Percentiles rank a stretch among this genome's conserved stretches.
Conservation (phyloP, 176 grass and related monocot species). For the Zoysia japonica region DNA sequence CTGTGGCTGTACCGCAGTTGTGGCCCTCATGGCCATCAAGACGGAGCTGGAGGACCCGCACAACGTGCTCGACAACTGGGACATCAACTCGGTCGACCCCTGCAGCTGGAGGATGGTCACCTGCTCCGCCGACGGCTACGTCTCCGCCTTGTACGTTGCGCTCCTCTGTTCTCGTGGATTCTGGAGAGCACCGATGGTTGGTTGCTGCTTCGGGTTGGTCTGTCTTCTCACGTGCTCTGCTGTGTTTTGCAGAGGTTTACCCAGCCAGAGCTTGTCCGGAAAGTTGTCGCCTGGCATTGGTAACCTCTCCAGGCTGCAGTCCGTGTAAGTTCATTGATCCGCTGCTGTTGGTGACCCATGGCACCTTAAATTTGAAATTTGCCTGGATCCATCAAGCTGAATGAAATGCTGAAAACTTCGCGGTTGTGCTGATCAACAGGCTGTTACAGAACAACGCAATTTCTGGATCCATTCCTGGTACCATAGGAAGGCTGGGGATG, state of each 20-base stretch:
- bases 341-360: neutral
- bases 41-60: slow-evolving; percentile 72
- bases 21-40: slow-evolving; percentile 92
- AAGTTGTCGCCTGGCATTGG: slow-evolving; percentile 72
- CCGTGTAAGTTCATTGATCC: slow-evolving; percentile 62
- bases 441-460: slow-evolving; percentile 89
- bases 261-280: slow-evolving; percentile 87
- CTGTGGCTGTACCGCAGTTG: slow-evolving; percentile 56
- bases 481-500: slow-evolving; percentile 73
- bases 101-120: slow-evolving; percentile 99
- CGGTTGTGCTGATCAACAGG: slow-evolving; percentile 44
- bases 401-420: neutral
- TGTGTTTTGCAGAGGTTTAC: slow-evolving; percentile 62
- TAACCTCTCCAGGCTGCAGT: slow-evolving; percentile 86
- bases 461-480: slow-evolving; percentile 68
- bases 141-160: slow-evolving; percentile 73
- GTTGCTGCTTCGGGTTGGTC: neutral
- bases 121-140: slow-evolving; percentile 81
- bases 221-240: neutral
- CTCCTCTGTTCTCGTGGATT: neutral
- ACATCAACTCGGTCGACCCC: slow-evolving; percentile 95
- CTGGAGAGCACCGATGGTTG: neutral
- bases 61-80: slow-evolving; percentile 93
- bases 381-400: neutral
- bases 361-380: slow-evolving; percentile 4